A percentile compares a stretch with the other conserved stretches of the same genome.
These are phyloP conservation scores for Pleurotus ostreatus DNA, from an alignment of 768 basidiomycete species.

Conservation along the genomic window DNA sequence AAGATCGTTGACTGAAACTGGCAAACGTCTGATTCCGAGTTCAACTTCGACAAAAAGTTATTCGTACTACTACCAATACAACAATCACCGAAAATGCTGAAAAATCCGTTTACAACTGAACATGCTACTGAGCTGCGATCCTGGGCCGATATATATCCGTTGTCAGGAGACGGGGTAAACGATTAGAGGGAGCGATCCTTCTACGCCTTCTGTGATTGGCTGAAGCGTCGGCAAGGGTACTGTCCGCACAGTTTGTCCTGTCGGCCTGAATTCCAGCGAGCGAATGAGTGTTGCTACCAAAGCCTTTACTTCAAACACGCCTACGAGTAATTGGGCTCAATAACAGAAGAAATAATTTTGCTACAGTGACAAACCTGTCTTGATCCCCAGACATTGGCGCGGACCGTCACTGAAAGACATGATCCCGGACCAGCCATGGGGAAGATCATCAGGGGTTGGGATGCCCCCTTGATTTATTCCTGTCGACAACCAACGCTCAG, in stretches of 20 bases:
- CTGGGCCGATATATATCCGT: not conserved
- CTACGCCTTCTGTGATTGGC: slow-evolving; percentile 27
- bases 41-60: too few species aligned
- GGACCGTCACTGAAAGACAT: slow-evolving; percentile 39
- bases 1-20: too few species aligned
- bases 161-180: not conserved
- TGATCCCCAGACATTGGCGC: slow-evolving; percentile 35
- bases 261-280: slow-evolving; percentile 30
- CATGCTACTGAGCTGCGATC: not conserved
- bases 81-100: too few species aligned
- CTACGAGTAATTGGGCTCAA: slow-evolving; percentile 10
- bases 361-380: slow-evolving; percentile 22
- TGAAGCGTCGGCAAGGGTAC: slow-evolving; percentile 31
- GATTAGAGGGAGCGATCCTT: slow-evolving; percentile 6
- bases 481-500: slow-evolving; percentile 30
- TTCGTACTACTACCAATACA: too few species aligned
- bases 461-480: slow-evolving; percentile 22
- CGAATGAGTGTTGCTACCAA: slow-evolving; percentile 33
- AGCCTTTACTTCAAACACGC: slow-evolving; percentile 35
- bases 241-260: slow-evolving; percentile 23
- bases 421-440: slow-evolving; percentile 32
- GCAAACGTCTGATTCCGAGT: too few species aligned
- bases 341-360: not conserved
- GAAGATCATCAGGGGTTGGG: slow-evolving; percentile 22
- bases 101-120: not conserved